Base-by-base conservation (phyloP, 306 rosid species). In the Trichosanthes cucumerina region DNA sequence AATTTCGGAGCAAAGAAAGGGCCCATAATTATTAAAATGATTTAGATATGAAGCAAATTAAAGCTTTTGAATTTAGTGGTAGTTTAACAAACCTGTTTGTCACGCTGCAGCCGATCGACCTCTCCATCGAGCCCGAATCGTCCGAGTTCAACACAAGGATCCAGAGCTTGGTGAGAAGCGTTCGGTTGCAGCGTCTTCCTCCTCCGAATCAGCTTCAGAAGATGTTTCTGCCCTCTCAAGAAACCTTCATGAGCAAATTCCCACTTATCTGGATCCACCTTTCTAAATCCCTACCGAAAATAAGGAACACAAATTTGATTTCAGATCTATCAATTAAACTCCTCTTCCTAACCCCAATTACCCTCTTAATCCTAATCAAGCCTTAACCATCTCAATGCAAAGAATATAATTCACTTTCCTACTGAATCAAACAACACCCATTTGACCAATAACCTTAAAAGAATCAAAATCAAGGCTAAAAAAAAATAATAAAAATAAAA, bases 201-300 rank as follows among this genome's bases (percentile, higher is more conserved):
- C 68, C 98, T 88, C 79, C 90, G 90, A 9, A 92, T 92, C 47
- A 84, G 83, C 89, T 87, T 92, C 64, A 95, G 50, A n/a, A 91
- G 93, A 58, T 83, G 84, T 78, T 73, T 92, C 79, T 89, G 83
- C 39, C 98, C 98, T 88, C 87, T 91, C 4, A 95, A 90, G 85
- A 95, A 95, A 65, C 83, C 89, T 76, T 92, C 92, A 80, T 91
- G 90, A 49, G 64, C 64, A 36, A 65, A 79, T 26, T 47, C 62
- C 57, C 77, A 80, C 58, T 28, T 44, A 53, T 66, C 23, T 43
- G 39, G 59, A 75, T 36, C 21, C 43, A 73, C 59, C 6, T 33
- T 36, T 38, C 19, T 75, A 75, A 70, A 78, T 41, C 50, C 54
- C 28, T 9, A n/a, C 16, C 28, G 9, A 4, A 34, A 36, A 4